Evolutionary conservation across 176 grass and related monocot species (phyloP).

Genomic region (Avena eriantha): DNA sequence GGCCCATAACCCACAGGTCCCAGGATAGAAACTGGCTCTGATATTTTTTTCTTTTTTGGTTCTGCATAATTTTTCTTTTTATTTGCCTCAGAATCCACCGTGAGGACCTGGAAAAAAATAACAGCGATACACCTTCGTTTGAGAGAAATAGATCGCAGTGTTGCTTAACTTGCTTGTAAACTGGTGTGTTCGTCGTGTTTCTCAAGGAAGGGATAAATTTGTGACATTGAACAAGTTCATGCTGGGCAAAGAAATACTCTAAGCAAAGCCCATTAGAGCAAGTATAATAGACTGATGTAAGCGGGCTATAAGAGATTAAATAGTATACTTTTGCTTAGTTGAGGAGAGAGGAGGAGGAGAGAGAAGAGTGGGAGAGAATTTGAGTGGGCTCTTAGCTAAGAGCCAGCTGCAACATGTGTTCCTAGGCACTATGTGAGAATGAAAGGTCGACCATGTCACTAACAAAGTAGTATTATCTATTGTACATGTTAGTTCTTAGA

Average conservation of each 20-base stretch:
- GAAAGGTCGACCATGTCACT: too few species aligned
- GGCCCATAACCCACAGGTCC: constrained; percentile 97
- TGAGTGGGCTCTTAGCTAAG: too few species aligned
- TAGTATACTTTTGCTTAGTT: too few species aligned
- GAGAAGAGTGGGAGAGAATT: too few species aligned
- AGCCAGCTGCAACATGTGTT: too few species aligned
- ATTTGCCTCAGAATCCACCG: neutral
- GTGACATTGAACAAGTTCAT: neutral
- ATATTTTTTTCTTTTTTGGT: constrained; percentile 6
- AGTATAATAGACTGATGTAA: too few species aligned
- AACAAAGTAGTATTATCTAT: too few species aligned
- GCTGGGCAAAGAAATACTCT: neutral
- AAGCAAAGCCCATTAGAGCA: neutral
- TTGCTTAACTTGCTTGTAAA: neutral
- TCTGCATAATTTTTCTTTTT: neutral
- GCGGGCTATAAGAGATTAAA: too few species aligned
- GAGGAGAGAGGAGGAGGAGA: too few species aligned
- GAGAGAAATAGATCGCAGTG: neutral
- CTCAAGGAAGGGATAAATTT: neutral
- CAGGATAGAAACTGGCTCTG: constrained; percentile 94
- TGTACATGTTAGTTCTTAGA: too few species aligned
- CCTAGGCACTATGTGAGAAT: too few species aligned
- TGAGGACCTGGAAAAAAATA: neutral
- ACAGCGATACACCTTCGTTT: neutral
- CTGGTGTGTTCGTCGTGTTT: neutral